Base-by-base conservation (phyloP, 768 basidiomycete species). In the Crepidotus variabilis region DNA sequence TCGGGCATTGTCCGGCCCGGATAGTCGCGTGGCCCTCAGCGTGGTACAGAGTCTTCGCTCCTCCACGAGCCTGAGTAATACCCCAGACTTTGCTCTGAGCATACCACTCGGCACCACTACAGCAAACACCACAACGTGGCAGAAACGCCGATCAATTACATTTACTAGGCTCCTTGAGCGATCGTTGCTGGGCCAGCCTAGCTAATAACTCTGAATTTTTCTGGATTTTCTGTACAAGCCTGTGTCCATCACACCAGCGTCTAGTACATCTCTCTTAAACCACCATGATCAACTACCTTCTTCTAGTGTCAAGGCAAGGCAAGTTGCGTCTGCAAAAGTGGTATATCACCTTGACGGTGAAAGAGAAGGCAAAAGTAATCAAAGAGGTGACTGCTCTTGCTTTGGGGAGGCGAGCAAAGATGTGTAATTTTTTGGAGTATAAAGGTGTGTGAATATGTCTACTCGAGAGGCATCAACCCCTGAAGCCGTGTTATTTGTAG, bases 381-480 rank as follows among this genome's bases (percentile, higher is more conserved):
- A 94, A 93, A 73, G 96, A 98, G 67, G 90, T 98, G 28, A 95
- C 94, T 1, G 92, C 94, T 71, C 81, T 97, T 34, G 94, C 98
- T 28, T 78, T 96, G 47, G 90, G 87, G 51, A 82, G 96, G 51
- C 80, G 90, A 57, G 91, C 90, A 50, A 80, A 89, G 54, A 95
- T 94, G 92, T 97, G 94, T 69, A 98, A 98, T 72, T 89, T 98
- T 65, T 72, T 98, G 39, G 96, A 98, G 69, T 97, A 97, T 78
- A 97, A 95, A 76, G 95, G 95, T 88, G 57, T 60, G 82, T 60
- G 23, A 32, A 16, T 54, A 33, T 13, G 13, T 48, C 48, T 28
- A 2, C 23, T 23, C 45, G 1, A 13, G 16, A 18, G 20, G n/a
- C 36, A 13, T 32, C n/a, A 50, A 32, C 13, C 1, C 20, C 36